These are phyloP conservation scores for Pseudevernia furfuracea DNA, from an alignment of 495 filamentous ascomycete genomes.

Conservation along the genomic window DNA sequence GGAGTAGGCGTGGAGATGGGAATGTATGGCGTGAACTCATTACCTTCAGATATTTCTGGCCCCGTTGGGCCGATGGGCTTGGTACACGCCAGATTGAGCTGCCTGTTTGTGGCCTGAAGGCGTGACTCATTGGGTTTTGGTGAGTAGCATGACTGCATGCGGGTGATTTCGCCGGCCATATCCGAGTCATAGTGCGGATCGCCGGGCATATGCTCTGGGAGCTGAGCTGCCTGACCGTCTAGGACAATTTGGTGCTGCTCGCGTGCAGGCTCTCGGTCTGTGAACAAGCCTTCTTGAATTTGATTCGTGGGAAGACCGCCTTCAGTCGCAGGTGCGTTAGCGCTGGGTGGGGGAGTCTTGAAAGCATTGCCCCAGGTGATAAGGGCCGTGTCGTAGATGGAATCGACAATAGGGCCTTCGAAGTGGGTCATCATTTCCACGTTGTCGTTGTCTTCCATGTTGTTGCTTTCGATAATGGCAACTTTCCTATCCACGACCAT, in stretches of 20 bases:
- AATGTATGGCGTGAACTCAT: conserved; percentile 58
- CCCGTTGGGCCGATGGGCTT: conserved; percentile 8
- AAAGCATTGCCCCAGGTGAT: conserved; percentile 62
- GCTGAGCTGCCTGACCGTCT: conserved; percentile 16
- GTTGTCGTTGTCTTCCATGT: conserved; percentile 70
- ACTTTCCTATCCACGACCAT: conserved; percentile 65
- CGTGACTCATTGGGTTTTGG: conserved; percentile 43
- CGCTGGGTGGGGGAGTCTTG: conserved; percentile 53
- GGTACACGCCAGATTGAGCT: conserved; percentile 44
- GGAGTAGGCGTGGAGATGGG: conserved; percentile 44
- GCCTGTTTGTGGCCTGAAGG: conserved; percentile 50
- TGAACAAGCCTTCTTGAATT: neutral
- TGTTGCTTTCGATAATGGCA: conserved; percentile 64
- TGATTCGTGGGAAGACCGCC: conserved; percentile 7
- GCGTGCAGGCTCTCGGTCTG: conserved; percentile 8
- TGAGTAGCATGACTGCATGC: conserved; percentile 48
- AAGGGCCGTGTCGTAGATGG: conserved; percentile 63
- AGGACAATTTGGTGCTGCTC: conserved; percentile 9
- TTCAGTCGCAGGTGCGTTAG: conserved; percentile 42
- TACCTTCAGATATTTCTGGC: conserved; percentile 42
- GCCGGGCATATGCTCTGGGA: conserved; percentile 49
- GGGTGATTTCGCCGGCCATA: conserved; percentile 49
- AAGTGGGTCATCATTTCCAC: conserved; percentile 73
- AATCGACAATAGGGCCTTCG: conserved; percentile 69
- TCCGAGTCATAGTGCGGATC: conserved; percentile 57